Base-by-base conservation (phyloP, 805 yeast genomes). In the Zygoascus ofunaensis region DNA sequence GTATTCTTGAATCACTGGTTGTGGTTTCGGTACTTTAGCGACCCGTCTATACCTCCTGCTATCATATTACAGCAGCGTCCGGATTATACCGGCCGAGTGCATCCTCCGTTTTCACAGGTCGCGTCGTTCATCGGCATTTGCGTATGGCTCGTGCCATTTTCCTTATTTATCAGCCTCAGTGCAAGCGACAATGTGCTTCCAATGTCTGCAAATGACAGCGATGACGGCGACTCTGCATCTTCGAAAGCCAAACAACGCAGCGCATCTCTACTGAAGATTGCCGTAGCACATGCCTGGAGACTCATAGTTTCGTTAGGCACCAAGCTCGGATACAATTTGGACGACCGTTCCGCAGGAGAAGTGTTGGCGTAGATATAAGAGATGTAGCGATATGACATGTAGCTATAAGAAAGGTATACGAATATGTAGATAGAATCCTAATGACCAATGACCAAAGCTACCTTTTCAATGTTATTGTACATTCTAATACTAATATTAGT, bases 71-170 rank as follows among this genome's bases (percentile, higher is more conserved):
- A 34, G 72, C 82, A 51, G 71, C 69, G 51, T 58, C 70, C 63
- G 62, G 83, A 54, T 66, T 80, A 56, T 71, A 66, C 51, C 73
- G 84, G 40, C 71, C 83, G 82, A 12, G 74, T 76, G 38, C 74
- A 85, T 43, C 94, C 95, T 1, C 71, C 82, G 10, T 90, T 90
- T 58, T 71, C 87, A 1, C 95, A 92, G 59, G 85, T 92, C 3
- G 85, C 96, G n/a, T 82, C 96, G 2, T 92, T 92, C 62, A 89
- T 92, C 59, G 98, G 96, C 1, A 65, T 92, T 35, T 80, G 92
- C 55, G 80, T 92, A 17, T 92, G 98, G 98, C 72, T 90, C 47
- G 76, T 92, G 23, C 98, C 98, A 28, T 87, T 92, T 61, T 80
- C 95, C 3, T 70, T 92, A 46, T 90, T 92, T 62, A 90, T 92